Evolutionary conservation across 331 rosid genomes (phyloP).

Genomic region (Stylosanthes scabra): DNA sequence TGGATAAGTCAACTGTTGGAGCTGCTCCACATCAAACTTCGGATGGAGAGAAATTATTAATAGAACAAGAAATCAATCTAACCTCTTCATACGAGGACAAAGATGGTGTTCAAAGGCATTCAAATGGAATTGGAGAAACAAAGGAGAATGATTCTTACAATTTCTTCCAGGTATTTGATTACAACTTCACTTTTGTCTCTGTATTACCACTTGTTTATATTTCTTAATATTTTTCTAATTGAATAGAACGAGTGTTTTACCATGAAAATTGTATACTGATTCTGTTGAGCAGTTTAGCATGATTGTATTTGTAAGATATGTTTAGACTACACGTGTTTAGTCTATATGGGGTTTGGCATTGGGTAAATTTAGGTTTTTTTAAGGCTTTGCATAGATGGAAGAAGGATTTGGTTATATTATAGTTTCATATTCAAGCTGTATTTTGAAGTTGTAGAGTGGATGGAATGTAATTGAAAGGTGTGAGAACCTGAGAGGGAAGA

Average conservation of each 20-base stretch:
- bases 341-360: conserved; percentile 7
- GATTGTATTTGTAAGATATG: background rate
- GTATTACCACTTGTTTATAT: conserved; percentile 15
- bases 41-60: conserved; percentile 52
- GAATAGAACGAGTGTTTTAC: background rate
- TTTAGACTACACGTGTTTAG: conserved; percentile 2
- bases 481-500: too few relatives aligned
- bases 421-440: background rate
- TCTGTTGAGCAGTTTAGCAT: conserved; percentile 21
- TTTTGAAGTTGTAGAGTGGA: conserved; percentile 20
- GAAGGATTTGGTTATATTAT: conserved; percentile 3
- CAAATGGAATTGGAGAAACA: conserved; percentile 49
- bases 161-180: conserved; percentile 79
- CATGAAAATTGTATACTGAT: background rate
- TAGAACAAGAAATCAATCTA: conserved; percentile 48
- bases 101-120: conserved; percentile 44
- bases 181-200: conserved; percentile 12
- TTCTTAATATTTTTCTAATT: conserved; percentile 18
- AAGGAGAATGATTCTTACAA: conserved; percentile 72
- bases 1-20: conserved; percentile 52
- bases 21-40: conserved; percentile 46
- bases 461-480: background rate
- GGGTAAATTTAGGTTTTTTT: conserved; percentile 17
- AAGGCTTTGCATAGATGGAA: conserved; percentile 20
- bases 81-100: conserved; percentile 67